Evolutionary conservation across 495 filamentous ascomycete species (phyloP).

Genomic region (Penicillium angulare): DNA sequence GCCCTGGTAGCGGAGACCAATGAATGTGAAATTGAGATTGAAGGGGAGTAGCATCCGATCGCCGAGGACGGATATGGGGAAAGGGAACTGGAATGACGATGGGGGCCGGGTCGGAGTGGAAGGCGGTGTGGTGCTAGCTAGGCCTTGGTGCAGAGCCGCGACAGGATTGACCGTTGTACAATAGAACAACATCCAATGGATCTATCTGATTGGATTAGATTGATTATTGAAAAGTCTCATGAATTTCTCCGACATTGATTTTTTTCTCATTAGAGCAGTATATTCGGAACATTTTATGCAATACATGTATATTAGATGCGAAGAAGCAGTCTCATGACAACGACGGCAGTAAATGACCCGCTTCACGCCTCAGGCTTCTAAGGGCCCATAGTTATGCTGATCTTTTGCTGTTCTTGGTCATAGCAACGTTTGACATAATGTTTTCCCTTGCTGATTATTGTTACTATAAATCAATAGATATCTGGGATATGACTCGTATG

Average conservation of each 20-base stretch:
- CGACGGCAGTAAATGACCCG: background rate
- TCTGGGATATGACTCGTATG: background rate
- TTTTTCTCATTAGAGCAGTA: too few species aligned
- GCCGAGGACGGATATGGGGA: conserved; percentile 23
- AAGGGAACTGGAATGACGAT: conserved; percentile 27
- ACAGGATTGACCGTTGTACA: background rate
- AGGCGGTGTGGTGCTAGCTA: background rate
- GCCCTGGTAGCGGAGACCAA: conserved; percentile 11
- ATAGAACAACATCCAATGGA: too few species aligned
- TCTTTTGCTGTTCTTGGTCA: background rate
- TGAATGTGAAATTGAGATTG: conserved; percentile 23
- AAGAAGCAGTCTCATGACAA: background rate
- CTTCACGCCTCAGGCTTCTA: background rate
- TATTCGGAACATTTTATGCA: too few species aligned
- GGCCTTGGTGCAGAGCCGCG: background rate
- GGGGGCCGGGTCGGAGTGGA: conserved; percentile 4
- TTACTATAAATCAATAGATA: background rate
- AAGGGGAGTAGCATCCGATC: conserved; percentile 21
- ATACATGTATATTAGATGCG: too few species aligned
- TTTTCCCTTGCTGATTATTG: background rate
- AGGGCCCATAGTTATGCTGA: background rate
- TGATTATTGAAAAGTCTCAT: too few species aligned
- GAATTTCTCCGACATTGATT: too few species aligned
- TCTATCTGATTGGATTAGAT: too few species aligned
- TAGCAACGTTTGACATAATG: background rate